Evolutionary conservation across 2,329 filamentous ascomycete genomes (phyloP), one percentile per base, ranked within the genome.

Genomic region (Ophiostoma sp.): DNA sequence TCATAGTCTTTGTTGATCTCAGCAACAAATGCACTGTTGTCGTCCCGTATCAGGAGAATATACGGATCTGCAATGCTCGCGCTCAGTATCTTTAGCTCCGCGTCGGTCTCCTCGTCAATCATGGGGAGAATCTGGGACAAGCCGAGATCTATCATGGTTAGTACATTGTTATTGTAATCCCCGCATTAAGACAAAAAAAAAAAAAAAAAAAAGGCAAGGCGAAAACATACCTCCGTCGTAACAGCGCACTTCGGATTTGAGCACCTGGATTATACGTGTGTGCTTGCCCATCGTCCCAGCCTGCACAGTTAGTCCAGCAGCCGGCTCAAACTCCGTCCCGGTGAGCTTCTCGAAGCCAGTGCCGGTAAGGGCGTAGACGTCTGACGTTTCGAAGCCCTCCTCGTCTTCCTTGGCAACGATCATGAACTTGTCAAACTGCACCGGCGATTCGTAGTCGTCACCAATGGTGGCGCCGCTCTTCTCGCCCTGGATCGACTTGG

Each of bases 121-220:
- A 98, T 92, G 0, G 93, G 92, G 65, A 97, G 84, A 67, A 99
- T 98, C 75, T 98, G 94, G 63, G 89, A 89, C 67, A 99, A 84
- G 11, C 90, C 91, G 69, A 99, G 85, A 77, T 96, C 92, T 27
- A 27, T 27, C 27, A 27, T 27, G 27, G 27, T 27, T 27, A 27
- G 27, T 27, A 27, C 27, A 27, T 27, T 27, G 27, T 2, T 27
- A 27, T 27, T 27, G 27, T 27, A 27, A 27, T 27, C 2, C 27
- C 27, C 1, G 27, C 27, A 1, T 27, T 27, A 27, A 27, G 27
- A 27, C 27, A 27, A 27, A 27, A 27, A 27, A 27, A 27, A 27
- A 27, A 27, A 27, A 27, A 27, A 27, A 27, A 27, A 27, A 27
- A 27, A 27, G 1, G 27, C 27, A 27, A 27, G 27, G 27, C 27